Evolutionary conservation across 768 basidiomycete genomes (phyloP), one percentile per base, ranked within the genome.

Genomic region (Royoungia palumana): DNA sequence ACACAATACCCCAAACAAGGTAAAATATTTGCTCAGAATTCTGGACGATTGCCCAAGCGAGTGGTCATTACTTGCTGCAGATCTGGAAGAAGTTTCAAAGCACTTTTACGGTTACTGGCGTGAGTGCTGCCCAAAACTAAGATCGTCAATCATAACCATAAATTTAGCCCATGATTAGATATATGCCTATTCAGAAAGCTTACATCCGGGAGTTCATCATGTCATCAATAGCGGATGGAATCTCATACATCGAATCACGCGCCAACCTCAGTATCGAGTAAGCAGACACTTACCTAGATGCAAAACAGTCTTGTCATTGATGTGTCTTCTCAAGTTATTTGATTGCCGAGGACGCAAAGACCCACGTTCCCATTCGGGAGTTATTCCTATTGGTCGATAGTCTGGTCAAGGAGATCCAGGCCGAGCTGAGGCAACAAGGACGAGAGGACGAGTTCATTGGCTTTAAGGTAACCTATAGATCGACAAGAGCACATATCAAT

Each of bases 171-270:
- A 47, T 61, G 16, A 56, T 61, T 30, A 59, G 61, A 50, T 63
- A 56, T 25, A 42, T 63, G 46, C 59, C 61, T 14, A 53, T 63
- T 30, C 57, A 52, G 28, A 47, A 38, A 21, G 43, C 45, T 11
- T 47, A 61, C 35, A 41, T 60, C 14, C 53, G 50, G 13, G 56
- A 70, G 45, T 72, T 74, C 53, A 56, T 78, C 51, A 46, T 64
- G 32, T 64, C 70, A 24, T 72, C 69, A 7, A 64, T 78, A 21
- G 70, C 65, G 5, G 76, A 78, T 49, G 75, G 76, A 4, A 71
- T 77, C 38, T 72, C 70, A 8, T 77, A 78, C 49, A 60, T 71
- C 19, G 76, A 77, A 54, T 60, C 71, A 7, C 66, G 74, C 5
- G 65, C 74, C 27, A 69, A 69, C 55, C 76, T 76, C 49, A 61